Percentiles rank a stretch among this genome's conserved stretches.
phyloP scores from a whole-genome alignment of 2,329 filamentous ascomycete genomes.

The Xylariaceae sp. region DNA sequence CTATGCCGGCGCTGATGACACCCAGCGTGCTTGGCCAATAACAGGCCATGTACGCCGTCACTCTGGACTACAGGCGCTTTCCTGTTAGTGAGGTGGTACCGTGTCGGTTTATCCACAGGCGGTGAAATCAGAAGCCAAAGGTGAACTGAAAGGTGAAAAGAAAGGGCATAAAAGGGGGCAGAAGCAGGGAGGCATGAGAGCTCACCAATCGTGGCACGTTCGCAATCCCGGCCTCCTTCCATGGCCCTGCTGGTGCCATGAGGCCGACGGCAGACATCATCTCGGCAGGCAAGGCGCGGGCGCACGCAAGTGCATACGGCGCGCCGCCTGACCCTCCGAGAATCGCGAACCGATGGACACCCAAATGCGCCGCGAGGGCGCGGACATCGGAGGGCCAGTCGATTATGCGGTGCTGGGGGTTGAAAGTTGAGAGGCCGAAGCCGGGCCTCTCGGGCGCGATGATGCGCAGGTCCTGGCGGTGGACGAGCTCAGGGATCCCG shows the following conservation, averaged over 20 bases:
- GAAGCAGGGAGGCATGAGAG: too few species aligned
- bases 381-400: constrained; percentile 28
- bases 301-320: constrained; percentile 28
- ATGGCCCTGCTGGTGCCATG: constrained; percentile 5
- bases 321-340: constrained; percentile 30
- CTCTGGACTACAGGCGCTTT: background rate
- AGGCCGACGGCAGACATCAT: constrained; percentile 20
- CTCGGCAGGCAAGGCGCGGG: constrained; percentile 14
- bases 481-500: constrained; percentile 7
- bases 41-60: background rate
- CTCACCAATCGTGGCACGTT: constrained; percentile 1
- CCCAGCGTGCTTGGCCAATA: constrained; percentile 1
- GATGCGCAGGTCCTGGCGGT: constrained; percentile 23
- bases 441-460: constrained; percentile 34
- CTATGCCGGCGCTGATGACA: background rate
- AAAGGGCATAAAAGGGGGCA: too few species aligned
- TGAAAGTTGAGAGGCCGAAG: constrained; percentile 33
- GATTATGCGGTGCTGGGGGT: constrained; percentile 23
- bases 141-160: too few species aligned
- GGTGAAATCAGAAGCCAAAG: too few species aligned
- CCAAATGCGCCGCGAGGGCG: constrained; percentile 26
- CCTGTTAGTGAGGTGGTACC: background rate
- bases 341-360: constrained; percentile 23
- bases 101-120: too few species aligned
- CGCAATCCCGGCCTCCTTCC: background rate